These are phyloP conservation scores for Truncatella angustata DNA, from an alignment of 2,329 filamentous ascomycete genomes.

Conservation along the genomic window DNA sequence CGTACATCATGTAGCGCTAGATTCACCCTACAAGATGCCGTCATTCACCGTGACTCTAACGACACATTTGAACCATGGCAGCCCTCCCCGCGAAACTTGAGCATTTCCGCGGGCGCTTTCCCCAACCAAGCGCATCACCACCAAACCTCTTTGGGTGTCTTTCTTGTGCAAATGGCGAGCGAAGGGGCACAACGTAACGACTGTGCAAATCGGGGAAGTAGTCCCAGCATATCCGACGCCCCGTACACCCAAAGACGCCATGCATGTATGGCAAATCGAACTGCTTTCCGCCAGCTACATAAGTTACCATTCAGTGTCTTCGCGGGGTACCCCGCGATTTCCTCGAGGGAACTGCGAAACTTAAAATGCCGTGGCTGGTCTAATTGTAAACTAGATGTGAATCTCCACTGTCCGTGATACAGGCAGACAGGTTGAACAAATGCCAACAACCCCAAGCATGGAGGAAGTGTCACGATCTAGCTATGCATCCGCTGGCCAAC, in stretches of 20 bases:
- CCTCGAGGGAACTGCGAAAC: not conserved
- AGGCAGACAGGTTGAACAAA: no score
- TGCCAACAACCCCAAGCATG: no score
- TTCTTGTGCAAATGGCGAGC: not conserved
- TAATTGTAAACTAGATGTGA: no score
- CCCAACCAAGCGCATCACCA: not conserved
- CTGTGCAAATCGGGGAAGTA: not conserved
- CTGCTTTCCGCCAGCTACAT: not conserved
- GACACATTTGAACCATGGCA: not conserved
- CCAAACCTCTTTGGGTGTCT: not conserved
- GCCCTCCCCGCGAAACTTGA: not conserved
- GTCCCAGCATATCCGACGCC: not conserved
- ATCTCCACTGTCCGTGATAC: not conserved
- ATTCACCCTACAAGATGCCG: not conserved
- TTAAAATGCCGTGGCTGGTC: not conserved
- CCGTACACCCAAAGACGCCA: not conserved
- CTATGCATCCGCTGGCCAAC: no score
- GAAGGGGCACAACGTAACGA: not conserved
- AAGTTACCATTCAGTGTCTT: not conserved
- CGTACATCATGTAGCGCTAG: not conserved
- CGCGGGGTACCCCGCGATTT: constrained; percentile 10
- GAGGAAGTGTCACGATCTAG: no score
- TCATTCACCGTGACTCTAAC: not conserved
- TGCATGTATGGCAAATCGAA: not conserved
- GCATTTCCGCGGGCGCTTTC: constrained; percentile 8